Base-by-base conservation (phyloP, 2,329 filamentous ascomycete species). In the Pseudogymnoascus sp. region DNA sequence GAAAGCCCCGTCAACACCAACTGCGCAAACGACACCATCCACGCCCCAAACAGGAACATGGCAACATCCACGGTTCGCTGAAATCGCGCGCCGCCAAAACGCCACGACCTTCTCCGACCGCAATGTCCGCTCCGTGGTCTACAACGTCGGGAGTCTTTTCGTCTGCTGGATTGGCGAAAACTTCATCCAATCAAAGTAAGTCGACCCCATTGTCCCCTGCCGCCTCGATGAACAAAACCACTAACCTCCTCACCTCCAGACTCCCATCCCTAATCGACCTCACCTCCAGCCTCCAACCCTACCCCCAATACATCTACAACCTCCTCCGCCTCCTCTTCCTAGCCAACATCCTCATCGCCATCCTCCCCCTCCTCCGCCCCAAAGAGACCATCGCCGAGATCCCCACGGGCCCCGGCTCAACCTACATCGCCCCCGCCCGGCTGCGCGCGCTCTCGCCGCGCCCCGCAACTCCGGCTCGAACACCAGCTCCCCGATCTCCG, bases 321-420 rank as follows among this genome's bases (percentile, higher is more conserved):
- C 63, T 75, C 5, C 59, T 83, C 16, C 82, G 89, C 66, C 63
- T 83, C 8, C 67, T 89, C 1, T 86, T 88, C 2, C 67, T 89
- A 59, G 75, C 88, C 70, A 96, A 96, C 75, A 89, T 96, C 61
- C 72, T 79, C 65, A 70, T 87, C 62, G 89, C 91, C 38, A 78
- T 90, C 63, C 79, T 86, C 52, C 95, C 93, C 2, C 82, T 96
- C 11, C 76, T 91, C 70, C 84, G 87, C 66, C 81, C 83, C 45
- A 81, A 81, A 68, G 95, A 97, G 74, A 83, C 92, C 66, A 83
- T 97, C 66, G 80, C 87, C 74, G 95, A 99, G 74, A 96, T 99
- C 60, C 87, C 93, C 65, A n/a, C n/a, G n/a, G n/a, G n/a, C 0
- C 88, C 91, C 1, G 82, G 83, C 61, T 87, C 88, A 43, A 83